Base-by-base conservation (phyloP, 148 eudicot species). In the Diospyros kaki region DNA sequence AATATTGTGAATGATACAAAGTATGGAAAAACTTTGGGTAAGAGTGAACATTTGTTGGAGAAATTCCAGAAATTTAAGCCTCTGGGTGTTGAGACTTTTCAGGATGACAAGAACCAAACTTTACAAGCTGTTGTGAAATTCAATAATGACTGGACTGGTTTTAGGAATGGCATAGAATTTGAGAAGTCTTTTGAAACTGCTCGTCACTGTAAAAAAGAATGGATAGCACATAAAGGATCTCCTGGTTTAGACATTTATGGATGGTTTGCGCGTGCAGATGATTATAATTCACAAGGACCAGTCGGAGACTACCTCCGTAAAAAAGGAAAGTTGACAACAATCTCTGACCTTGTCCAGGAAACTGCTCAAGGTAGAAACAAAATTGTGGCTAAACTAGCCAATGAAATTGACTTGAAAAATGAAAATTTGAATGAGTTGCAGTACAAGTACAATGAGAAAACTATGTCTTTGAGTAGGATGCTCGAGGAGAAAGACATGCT, bases 201-300 rank as follows among this genome's bases (percentile, higher is more conserved):
- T 59, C 75, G 61, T 18, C 89, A 75, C 70, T 85, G 98, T 66
- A 94, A 78, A 86, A 89, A 84, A 72, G 90, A 92, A 60, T 94
- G 90, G 88, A 63, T 14, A 48, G 81, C 75, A 58, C 55, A 54
- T 13, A 79, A 83, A 48, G 83, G 12, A 6, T 74, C 46, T 64
- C 74, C 59, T 60, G 88, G 75, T 58, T 69, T 87, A 14, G 70
- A 74, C 40, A 81, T 92, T 6, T 92, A 89, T 80, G 95, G 93
- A 14, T 94, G 98, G 98, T 45, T 94, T 70, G 98, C 89, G 64
- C 82, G 90, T 50, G 89, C 77, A 0, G 93, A 86, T 79, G 97
- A 94, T 76, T 90, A 85, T 76, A 53, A 79, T 18, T 64, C 86
- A 6, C 76, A 81, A 67, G 93, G 87, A 65, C 73, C 73, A 70